Base-by-base conservation (phyloP, 768 basidiomycete genomes). In the Mycena vulgaris region DNA sequence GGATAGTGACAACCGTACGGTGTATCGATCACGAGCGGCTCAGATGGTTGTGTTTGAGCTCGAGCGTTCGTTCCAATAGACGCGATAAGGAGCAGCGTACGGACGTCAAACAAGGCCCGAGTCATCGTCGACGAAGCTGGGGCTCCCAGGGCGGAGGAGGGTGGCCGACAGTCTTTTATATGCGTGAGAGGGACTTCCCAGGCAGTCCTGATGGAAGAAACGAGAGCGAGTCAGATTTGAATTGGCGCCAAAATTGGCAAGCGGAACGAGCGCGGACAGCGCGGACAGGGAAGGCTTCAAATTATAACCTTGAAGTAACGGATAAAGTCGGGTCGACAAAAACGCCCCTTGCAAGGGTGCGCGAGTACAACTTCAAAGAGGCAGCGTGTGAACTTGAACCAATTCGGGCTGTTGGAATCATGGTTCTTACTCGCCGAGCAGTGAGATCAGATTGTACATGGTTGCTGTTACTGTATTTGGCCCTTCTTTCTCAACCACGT, bases 171-270 rank as follows among this genome's bases (percentile, higher is more conserved):
- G 47, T 37, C 35, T 62, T 62, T 62, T 62, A 49, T 49, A 62
- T 51, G 48, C 47, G 47, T 27, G 60, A 51, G 47, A 51, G 9
- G 35, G 47, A 59, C 7, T 51, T 62, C 60, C 45, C 60, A 62
- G 60, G 61, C 61, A 51, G 61, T 62, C 60, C 33, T 62, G 60
- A 62, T 62, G 33, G 16, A 62, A 31, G 58, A 59, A 45, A 59
- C 5, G 27, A 19, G 42, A 45, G 30, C 28, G 27, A 59, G 25
- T 45, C 53, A 56, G 35, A 56, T 8, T 37, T 57, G 10, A 19
- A 57, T 56, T 57, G n/a, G 55, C 55, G 35, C 55, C 55, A 57
- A 39, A 40, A 57, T 57, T 57, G 35, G 55, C 33, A 10, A 37
- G 35, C 33, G 35, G 35, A 57, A 57, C 14, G 35, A 14, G 39